A percentile compares a stretch with the other conserved stretches of the same genome.
These are phyloP conservation scores for Darksidea phi DNA, from an alignment of 495 filamentous ascomycete species.

Conservation along the genomic window DNA sequence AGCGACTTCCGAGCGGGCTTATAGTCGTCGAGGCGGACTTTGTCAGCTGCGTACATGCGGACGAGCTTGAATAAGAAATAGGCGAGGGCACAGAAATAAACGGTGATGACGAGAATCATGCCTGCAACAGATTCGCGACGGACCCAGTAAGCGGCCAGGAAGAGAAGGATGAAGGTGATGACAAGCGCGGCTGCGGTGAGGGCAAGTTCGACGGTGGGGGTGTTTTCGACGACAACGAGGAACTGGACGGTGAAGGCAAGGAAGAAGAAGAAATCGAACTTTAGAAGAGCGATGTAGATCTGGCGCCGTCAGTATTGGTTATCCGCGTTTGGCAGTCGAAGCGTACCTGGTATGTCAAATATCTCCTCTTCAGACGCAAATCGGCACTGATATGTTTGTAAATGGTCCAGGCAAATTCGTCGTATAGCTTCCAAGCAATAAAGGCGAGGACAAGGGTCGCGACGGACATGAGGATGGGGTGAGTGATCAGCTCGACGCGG, in stretches of 20 bases:
- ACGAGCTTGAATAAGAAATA: conserved; percentile 99
- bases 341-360: conserved; percentile 90
- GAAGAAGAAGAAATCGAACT: conserved; percentile 99
- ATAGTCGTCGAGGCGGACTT: conserved; percentile 54
- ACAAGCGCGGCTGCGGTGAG: conserved; percentile 88
- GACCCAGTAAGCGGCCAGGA: conserved; percentile 79
- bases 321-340: not conserved
- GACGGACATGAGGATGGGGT: conserved; percentile 78
- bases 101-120: conserved; percentile 72
- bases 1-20: conserved; percentile 71
- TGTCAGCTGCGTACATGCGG: conserved; percentile 75
- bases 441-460: conserved; percentile 69
- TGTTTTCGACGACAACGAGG: conserved; percentile 79
- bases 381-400: conserved; percentile 99
- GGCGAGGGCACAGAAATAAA: conserved; percentile 85
- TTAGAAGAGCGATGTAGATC: conserved; percentile 96
- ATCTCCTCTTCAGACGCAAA: conserved; percentile 92
- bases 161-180: conserved; percentile 81
- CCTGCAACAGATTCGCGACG: conserved; percentile 76
- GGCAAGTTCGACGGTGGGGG: conserved; percentile 69
- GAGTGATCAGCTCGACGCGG: conserved; percentile 76
- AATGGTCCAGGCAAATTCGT: conserved; percentile 98
- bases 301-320: conserved; percentile 48
- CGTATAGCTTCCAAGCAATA: conserved; percentile 90
- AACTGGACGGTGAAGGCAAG: conserved; percentile 97